These are phyloP conservation scores for Eutrema japonicum DNA, from an alignment of 345 rosid genomes.

Conservation along the genomic window DNA sequence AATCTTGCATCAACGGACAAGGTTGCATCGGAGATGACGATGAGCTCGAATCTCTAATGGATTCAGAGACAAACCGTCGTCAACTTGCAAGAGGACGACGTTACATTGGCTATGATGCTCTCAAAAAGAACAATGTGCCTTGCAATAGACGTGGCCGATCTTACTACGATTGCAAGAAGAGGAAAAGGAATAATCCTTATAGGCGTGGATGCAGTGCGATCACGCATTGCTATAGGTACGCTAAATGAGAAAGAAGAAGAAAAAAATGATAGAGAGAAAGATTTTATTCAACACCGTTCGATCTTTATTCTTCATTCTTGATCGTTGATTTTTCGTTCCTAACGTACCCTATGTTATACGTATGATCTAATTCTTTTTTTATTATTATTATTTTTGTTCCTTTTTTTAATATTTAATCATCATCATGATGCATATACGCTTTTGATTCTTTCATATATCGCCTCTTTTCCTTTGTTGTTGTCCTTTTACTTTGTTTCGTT, in stretches of 20 bases:
- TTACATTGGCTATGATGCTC: conserved; percentile 55
- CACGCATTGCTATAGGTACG: conserved; percentile 53
- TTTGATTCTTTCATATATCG: conserved; percentile 29
- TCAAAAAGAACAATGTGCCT: conserved; percentile 48
- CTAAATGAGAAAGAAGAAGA: conserved; percentile 21
- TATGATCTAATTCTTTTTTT: conserved; percentile 18
- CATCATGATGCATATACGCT: conserved; percentile 45
- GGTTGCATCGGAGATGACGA: conserved; percentile 48
- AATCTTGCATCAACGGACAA: conserved; percentile 38
- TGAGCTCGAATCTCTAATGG: conserved; percentile 47
- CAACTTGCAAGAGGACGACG: conserved; percentile 40
- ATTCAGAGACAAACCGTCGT: conserved; percentile 47
- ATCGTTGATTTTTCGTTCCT: conserved; percentile 21
- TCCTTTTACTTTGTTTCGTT: conserved; percentile 30
- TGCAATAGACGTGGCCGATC: conserved; percentile 57
- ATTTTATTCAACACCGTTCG: conserved; percentile 26
- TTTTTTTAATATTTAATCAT: conserved; percentile 23
- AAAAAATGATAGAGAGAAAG: conserved; percentile 28
- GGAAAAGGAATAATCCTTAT: conserved; percentile 52
- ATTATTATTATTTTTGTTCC: background rate
- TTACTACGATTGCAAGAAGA: conserved; percentile 54
- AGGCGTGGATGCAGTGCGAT: conserved; percentile 59
- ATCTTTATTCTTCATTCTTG: conserved; percentile 34
- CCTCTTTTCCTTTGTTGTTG: conserved; percentile 27
- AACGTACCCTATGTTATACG: conserved; percentile 37